Evolutionary conservation across 768 basidiomycete genomes (phyloP).

Genomic region (Amylocystis lapponica): DNA sequence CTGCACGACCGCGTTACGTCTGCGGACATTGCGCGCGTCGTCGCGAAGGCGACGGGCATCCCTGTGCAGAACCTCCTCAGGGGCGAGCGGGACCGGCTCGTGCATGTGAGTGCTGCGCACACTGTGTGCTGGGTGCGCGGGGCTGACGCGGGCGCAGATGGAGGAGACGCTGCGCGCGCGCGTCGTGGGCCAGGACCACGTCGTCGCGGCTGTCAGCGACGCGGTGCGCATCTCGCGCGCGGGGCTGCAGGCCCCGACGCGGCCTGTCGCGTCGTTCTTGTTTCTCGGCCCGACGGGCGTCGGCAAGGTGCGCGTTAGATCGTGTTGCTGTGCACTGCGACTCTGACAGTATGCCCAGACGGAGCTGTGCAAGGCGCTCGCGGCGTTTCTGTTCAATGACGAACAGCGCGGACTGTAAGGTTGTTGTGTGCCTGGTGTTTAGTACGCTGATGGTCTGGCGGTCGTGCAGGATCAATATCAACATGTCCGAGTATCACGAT

Average conservation of each 20-base stretch:
- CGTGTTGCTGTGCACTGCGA: neutral
- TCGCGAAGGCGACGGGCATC: conserved; percentile 85
- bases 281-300: conserved; percentile 89
- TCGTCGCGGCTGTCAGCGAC: conserved; percentile 79
- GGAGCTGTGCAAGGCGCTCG: conserved; percentile 84
- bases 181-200: conserved; percentile 89
- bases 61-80: conserved; percentile 85
- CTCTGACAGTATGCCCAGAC: conserved; percentile 42
- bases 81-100: conserved; percentile 85
- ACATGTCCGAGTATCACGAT: conserved; percentile 96
- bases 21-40: conserved; percentile 84
- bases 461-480: conserved; percentile 69
- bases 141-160: conserved; percentile 50
- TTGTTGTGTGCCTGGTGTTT: conserved; percentile 3
- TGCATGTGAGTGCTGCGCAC: conserved; percentile 54
- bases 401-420: conserved; percentile 80
- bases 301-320: conserved; percentile 49
- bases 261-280: conserved; percentile 90
- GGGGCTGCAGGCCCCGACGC: conserved; percentile 80
- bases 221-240: conserved; percentile 92
- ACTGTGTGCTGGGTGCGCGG: neutral
- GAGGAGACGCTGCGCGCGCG: conserved; percentile 68
- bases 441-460: neutral
- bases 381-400: conserved; percentile 85
- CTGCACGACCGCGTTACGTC: conserved; percentile 84